Percentiles rank a stretch among this genome's conserved stretches.
phyloP scores from a whole-genome alignment of 129 eudicot genomes.

The Flaveria bidentis region DNA sequence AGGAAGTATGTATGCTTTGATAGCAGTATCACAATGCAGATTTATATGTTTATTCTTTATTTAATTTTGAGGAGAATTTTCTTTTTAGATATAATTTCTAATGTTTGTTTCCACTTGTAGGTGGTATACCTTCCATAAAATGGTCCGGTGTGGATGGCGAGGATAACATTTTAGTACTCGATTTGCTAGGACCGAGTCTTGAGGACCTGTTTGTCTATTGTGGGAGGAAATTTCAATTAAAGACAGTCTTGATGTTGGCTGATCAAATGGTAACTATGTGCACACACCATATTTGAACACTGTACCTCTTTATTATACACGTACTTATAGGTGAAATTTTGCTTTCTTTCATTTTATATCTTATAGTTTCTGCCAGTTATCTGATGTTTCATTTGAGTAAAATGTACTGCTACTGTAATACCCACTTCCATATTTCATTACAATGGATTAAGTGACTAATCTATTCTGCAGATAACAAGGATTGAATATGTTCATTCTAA shows the following conservation, averaged over 20 bases:
- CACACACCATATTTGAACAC: neutral
- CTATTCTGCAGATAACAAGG: slow-evolving; percentile 66
- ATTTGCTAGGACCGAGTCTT: slow-evolving; percentile 96
- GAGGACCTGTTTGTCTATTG: slow-evolving; percentile 94
- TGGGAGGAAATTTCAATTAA: slow-evolving; percentile 87
- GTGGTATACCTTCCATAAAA: slow-evolving; percentile 86
- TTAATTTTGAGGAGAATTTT: neutral
- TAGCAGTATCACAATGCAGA: neutral
- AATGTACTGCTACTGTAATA: neutral
- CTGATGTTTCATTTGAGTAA: neutral
- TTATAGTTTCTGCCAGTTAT: neutral
- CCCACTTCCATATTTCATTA: neutral
- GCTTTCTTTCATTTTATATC: neutral
- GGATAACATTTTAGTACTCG: slow-evolving; percentile 86
- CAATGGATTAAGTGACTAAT: slow-evolving; percentile 18
- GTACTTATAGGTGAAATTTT: neutral
- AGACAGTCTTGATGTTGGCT: slow-evolving; percentile 94
- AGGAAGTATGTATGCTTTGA: slow-evolving; percentile 70
- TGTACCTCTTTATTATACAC: neutral
- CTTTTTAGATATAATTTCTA: neutral
- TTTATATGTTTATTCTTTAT: slow-evolving; percentile 11
- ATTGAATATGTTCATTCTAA: slow-evolving; percentile 94
- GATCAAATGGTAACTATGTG: slow-evolving; percentile 85
- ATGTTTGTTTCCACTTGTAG: slow-evolving; percentile 39
- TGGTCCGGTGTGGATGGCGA: slow-evolving; percentile 97